Conservation (phyloP, 106 monocot genomes). For the Acorus gramineus region DNA sequence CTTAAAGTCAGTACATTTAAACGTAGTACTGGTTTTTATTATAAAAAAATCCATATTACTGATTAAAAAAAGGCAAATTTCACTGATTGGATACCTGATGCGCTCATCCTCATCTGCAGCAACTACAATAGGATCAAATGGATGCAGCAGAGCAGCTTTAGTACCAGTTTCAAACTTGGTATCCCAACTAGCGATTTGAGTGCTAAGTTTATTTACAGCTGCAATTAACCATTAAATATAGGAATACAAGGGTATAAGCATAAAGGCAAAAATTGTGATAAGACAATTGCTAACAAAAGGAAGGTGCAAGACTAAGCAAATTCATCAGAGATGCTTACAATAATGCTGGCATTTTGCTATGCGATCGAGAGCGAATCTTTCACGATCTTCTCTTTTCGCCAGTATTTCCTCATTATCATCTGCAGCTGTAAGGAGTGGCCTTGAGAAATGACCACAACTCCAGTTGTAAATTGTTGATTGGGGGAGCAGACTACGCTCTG, state of each 20-base stretch:
- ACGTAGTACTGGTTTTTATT: too few species aligned
- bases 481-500: slow-evolving; percentile 72
- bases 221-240: slow-evolving; percentile 2
- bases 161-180: slow-evolving; percentile 79
- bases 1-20: too few species aligned
- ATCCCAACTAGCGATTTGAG: slow-evolving; percentile 95
- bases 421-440: slow-evolving; percentile 68
- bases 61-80: background rate
- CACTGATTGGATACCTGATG: slow-evolving; percentile 48
- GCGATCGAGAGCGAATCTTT: slow-evolving; percentile 62
- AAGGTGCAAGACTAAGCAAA: background rate
- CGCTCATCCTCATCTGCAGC: slow-evolving; percentile 95
- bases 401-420: slow-evolving; percentile 79
- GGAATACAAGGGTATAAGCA: too few species aligned
- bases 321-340: slow-evolving; percentile 31
- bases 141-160: slow-evolving; percentile 56
- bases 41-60: too few species aligned
- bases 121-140: slow-evolving; percentile 83
- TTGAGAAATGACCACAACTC: slow-evolving; percentile 99
- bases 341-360: slow-evolving; percentile 87
- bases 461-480: slow-evolving; percentile 89
- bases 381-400: slow-evolving; percentile 61
- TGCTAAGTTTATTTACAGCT: slow-evolving; percentile 65
- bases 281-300: background rate
- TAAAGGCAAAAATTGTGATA: too few species aligned